Base-by-base conservation (phyloP, 2,329 filamentous ascomycete genomes). In the Colletotrichum acutatum region DNA sequence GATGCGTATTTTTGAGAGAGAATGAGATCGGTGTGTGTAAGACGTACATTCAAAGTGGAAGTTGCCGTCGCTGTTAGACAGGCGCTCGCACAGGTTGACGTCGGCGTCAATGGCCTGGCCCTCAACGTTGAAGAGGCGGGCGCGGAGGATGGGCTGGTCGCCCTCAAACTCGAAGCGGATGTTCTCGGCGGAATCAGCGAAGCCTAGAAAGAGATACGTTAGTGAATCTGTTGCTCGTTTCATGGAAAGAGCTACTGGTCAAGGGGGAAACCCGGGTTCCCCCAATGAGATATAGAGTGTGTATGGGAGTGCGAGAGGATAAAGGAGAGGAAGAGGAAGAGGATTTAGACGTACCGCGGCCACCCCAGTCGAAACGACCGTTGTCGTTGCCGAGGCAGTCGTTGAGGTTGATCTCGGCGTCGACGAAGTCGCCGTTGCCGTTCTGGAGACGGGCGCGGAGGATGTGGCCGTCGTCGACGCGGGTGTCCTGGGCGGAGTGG, bases 41-140 rank as follows among this genome's bases (percentile, higher is more conserved):
- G 32, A 42, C 32, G 14, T 57, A 72, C 70, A 65, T 16, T 65
- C 34, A 32, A 82, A 85, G 67, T 74, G 64, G 71, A 89, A 83
- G 1, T 71, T 32, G n/a, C 90, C 89, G 75, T 88, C 78, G 24
- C 86, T 76, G 80, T 91, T 91, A 71, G 80, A 79, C 66, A 91
- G 83, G 71, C 86, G 82, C 84, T 90, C 88, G 3, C 84, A 79
- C 6, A 91, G 84, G 82, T 91, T 91, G 75, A 91, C 75, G 76
- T 91, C 84, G 49, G 83, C 80, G 7, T 79, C 71, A 1, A 81
- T 71, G 1, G 70, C 66, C 22, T 89, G 81, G 52, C 88, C 88
- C 0, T 87, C 81, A 1, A 78, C 61, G 37, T 84, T 83, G 52
- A 71, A 76, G 37, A 91, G 83, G 0, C 59, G 71, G 49, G 88